Conservation (phyloP, 176 grass and related monocot genomes). For the Rhipidocladum racemiflorum region DNA sequence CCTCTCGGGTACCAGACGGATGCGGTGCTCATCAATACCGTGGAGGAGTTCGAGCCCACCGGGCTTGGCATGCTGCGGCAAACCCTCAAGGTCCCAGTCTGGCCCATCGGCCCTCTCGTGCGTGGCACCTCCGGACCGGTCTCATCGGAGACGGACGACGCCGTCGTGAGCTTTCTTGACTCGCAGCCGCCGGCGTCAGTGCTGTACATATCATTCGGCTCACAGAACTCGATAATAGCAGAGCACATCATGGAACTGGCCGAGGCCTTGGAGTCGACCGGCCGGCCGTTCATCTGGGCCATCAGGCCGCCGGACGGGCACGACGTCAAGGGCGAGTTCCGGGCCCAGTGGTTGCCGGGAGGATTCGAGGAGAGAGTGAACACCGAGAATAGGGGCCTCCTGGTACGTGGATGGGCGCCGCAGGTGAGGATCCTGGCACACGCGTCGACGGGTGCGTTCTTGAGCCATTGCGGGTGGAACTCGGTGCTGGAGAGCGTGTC, state of each 20-base stretch:
- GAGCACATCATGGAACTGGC: constrained; percentile 22
- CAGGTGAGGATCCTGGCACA: constrained; percentile 38
- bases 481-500: constrained; percentile 35
- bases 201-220: constrained; percentile 47
- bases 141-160: too few species aligned
- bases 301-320: not conserved
- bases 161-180: too few species aligned
- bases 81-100: too few species aligned
- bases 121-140: too few species aligned
- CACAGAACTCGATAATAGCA: constrained; percentile 15
- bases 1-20: not conserved
- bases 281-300: constrained; percentile 38
- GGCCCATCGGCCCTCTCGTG: too few species aligned
- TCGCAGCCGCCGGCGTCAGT: not conserved
- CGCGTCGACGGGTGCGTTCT: constrained; percentile 24
- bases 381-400: not conserved
- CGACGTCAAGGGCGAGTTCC: not conserved
- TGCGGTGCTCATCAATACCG: constrained; percentile 37
- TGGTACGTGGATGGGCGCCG: constrained; percentile 35
- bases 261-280: not conserved
- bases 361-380: not conserved
- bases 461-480: constrained; percentile 52
- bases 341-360: not conserved
- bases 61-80: too few species aligned
- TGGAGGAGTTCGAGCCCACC: constrained; percentile 26